These are phyloP conservation scores for Hypoxylon sp. DNA, from an alignment of 2,329 filamentous ascomycete species.

Conservation along the genomic window DNA sequence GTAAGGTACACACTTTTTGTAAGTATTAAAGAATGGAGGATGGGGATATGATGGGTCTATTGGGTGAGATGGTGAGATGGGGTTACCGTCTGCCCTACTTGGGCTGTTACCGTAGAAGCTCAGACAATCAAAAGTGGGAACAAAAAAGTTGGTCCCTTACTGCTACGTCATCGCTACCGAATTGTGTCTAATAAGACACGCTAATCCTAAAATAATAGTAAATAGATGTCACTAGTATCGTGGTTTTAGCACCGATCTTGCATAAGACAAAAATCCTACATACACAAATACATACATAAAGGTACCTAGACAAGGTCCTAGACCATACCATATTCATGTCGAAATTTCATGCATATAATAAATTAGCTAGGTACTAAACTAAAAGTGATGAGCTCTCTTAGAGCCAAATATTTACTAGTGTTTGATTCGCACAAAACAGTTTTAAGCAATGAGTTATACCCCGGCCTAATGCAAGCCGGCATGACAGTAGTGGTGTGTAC, in stretches of 20 bases:
- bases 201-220: conserved; percentile 30
- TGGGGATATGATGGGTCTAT: conserved; percentile 30
- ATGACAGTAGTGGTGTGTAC: background rate
- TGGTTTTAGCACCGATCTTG: conserved; percentile 27
- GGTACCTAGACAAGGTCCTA: background rate
- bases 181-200: conserved; percentile 13
- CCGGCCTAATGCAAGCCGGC: background rate
- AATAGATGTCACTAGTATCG: conserved; percentile 19
- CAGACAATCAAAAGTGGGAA: conserved; percentile 35
- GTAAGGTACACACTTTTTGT: conserved; percentile 35
- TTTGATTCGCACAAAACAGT: conserved; percentile 31
- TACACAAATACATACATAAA: too few species aligned
- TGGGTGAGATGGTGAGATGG: conserved; percentile 12
- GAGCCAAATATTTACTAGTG: background rate
- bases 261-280: conserved; percentile 11
- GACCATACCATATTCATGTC: conserved; percentile 13
- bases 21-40: conserved; percentile 32
- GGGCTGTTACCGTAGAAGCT: conserved; percentile 16
- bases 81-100: conserved; percentile 21
- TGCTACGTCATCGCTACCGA: conserved; percentile 49
- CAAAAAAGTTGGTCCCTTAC: conserved; percentile 37
- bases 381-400: conserved; percentile 7
- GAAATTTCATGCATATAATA: conserved; percentile 31
- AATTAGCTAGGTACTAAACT: too few species aligned
- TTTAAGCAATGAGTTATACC: conserved; percentile 12